Evolutionary conservation across 1,139 yeast genomes (phyloP).

Genomic region (Diutina rugosa): DNA sequence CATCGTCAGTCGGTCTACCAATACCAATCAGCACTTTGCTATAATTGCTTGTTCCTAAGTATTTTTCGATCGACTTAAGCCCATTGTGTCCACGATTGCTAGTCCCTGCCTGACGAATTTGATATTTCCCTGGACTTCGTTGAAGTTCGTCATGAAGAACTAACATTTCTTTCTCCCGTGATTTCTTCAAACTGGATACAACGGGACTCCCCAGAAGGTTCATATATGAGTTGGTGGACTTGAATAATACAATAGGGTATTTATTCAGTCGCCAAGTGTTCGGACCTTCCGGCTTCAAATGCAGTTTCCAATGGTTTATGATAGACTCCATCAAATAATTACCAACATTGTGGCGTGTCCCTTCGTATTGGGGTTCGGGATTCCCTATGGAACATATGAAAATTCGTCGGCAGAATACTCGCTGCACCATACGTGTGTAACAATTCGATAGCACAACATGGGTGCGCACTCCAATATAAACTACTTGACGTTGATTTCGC

Average conservation of each 20-base stretch:
- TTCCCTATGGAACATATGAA: conserved; percentile 49
- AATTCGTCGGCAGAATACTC: background rate
- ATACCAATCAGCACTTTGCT: conserved; percentile 60
- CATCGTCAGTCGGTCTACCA: conserved; percentile 39
- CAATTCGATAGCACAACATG: background rate
- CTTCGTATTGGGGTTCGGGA: conserved; percentile 49
- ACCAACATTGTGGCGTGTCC: conserved; percentile 73
- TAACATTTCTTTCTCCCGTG: conserved; percentile 25
- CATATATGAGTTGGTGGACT: conserved; percentile 47
- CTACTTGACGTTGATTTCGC: background rate
- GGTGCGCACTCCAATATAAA: background rate
- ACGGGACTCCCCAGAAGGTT: conserved; percentile 52
- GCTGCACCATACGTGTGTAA: background rate
- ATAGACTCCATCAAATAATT: conserved; percentile 35
- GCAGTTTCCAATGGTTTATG: background rate
- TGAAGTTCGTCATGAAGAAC: conserved; percentile 71
- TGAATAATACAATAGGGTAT: conserved; percentile 18
- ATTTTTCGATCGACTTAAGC: conserved; percentile 37
- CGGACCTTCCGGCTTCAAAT: background rate
- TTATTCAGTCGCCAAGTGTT: background rate
- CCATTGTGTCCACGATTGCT: conserved; percentile 79
- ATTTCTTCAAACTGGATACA: conserved; percentile 10
- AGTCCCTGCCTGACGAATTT: conserved; percentile 40
- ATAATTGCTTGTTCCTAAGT: conserved; percentile 28
- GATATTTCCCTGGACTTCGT: conserved; percentile 48